Percentiles rank a stretch among this genome's conserved stretches.
phyloP scores from a whole-genome alignment of 164 flowering plant genomes.

The Vitis rupestris region DNA sequence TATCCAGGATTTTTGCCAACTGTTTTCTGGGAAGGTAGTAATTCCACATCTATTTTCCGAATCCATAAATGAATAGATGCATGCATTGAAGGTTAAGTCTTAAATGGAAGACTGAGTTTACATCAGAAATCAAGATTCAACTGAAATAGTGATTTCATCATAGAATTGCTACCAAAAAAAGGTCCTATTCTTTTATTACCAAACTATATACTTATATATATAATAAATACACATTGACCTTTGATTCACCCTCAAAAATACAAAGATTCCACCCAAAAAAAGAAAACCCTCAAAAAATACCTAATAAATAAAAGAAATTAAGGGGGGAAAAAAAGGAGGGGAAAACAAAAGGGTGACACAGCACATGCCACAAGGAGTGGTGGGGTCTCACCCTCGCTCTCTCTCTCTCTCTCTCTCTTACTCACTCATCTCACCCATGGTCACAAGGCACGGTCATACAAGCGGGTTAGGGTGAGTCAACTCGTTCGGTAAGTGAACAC shows the following conservation, averaged over 20 bases:
- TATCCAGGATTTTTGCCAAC: no score
- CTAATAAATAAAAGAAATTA: constrained; percentile 6
- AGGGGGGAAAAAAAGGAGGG: not conserved
- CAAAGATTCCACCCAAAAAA: constrained; percentile 20
- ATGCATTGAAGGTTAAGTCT: no score
- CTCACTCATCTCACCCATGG: constrained; percentile 17
- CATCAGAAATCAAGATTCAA: not conserved
- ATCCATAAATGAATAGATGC: no score
- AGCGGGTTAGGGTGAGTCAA: no score
- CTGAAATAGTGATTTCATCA: not conserved
- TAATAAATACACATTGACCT: constrained; percentile 24
- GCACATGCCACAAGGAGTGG: constrained; percentile 5
- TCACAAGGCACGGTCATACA: no score
- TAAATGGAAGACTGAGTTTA: no score
- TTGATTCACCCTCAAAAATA: constrained; percentile 21
- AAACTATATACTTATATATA: not conserved
- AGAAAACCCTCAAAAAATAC: constrained; percentile 10
- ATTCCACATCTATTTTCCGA: no score
- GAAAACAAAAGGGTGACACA: not conserved
- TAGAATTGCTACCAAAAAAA: not conserved
- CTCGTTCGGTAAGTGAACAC: no score
- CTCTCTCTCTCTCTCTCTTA: constrained; percentile 16
- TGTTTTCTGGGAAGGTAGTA: no score
- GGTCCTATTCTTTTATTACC: not conserved
- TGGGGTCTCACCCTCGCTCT: constrained; percentile 17